These are phyloP conservation scores for Thermothielavioides terrestris DNA, from an alignment of 495 filamentous ascomycete genomes.

Conservation along the genomic window DNA sequence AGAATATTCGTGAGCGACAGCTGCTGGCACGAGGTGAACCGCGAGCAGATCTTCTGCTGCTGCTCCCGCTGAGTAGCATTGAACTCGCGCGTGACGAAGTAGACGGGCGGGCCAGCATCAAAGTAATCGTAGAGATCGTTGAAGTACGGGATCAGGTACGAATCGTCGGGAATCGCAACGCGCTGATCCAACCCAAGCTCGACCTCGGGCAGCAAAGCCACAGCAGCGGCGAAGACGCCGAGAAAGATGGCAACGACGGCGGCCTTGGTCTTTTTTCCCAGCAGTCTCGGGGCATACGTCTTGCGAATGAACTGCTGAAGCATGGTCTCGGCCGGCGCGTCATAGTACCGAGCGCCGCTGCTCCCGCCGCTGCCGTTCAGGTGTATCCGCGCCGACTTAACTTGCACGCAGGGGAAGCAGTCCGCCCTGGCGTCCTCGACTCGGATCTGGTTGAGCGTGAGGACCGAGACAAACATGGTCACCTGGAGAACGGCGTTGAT, in stretches of 20 bases:
- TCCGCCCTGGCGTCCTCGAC: constrained; percentile 83
- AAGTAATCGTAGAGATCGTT: constrained; percentile 92
- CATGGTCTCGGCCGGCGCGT: constrained; percentile 66
- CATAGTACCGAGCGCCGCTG: constrained; percentile 42
- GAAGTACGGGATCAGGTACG: constrained; percentile 89
- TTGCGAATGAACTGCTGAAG: constrained; percentile 83
- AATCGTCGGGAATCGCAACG: constrained; percentile 85
- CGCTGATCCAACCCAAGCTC: constrained; percentile 86
- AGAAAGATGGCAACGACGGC: constrained; percentile 69
- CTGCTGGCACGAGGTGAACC: constrained; percentile 77
- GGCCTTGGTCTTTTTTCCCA: constrained; percentile 70
- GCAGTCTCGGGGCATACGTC: constrained; percentile 71
- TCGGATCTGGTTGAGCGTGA: constrained; percentile 80
- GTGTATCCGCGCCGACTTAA: constrained; percentile 53
- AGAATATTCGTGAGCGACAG: constrained; percentile 79
- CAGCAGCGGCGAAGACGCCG: constrained; percentile 73
- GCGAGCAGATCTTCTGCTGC: constrained; percentile 83
- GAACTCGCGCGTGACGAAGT: constrained; percentile 80
- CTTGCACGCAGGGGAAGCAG: constrained; percentile 79
- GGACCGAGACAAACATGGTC: constrained; percentile 89
- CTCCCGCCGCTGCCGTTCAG: constrained; percentile 32
- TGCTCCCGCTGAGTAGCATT: constrained; percentile 64
- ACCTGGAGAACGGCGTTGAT: constrained; percentile 93
- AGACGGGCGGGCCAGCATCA: constrained; percentile 84
- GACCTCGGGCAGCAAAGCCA: constrained; percentile 77